Evolutionary conservation across 164 flowering plant genomes (phyloP).

Genomic region (Vitis cinerea): DNA sequence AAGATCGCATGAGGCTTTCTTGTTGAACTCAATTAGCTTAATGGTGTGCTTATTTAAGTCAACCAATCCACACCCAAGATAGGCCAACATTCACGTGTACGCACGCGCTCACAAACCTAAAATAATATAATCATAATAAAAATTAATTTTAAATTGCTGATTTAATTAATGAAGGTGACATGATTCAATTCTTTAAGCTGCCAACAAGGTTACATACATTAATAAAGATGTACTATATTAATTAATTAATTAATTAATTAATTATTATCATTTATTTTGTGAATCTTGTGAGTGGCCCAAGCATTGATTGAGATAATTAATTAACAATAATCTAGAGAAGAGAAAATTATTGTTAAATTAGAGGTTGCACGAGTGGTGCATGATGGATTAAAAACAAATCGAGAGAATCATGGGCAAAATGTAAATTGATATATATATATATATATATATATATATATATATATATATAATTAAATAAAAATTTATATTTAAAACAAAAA

Average conservation of each 20-base stretch:
- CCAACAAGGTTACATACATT: too few relatives aligned
- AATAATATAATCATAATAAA: background rate
- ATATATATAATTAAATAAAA: too few relatives aligned
- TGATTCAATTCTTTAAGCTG: background rate
- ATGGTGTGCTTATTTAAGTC: slow-evolving; percentile 26
- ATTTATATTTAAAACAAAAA: too few relatives aligned
- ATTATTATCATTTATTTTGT: background rate
- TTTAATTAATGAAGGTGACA: background rate
- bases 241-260: too few relatives aligned
- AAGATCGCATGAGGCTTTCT: too few relatives aligned
- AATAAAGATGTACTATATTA: too few relatives aligned
- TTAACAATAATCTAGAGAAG: slow-evolving; percentile 9
- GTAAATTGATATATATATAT: too few relatives aligned
- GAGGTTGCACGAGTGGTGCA: slow-evolving; percentile 18
- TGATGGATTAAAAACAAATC: background rate
- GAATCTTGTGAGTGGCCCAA: background rate
- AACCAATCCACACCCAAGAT: slow-evolving; percentile 19
- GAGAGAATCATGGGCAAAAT: too few relatives aligned
- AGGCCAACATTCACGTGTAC: slow-evolving; percentile 35
- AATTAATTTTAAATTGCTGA: background rate
- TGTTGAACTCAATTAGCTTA: background rate
- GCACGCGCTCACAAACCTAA: slow-evolving; percentile 20
- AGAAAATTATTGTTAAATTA: slow-evolving; percentile 1
- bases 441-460: too few relatives aligned
- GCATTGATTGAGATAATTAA: background rate